Conservation (phyloP, 306 rosid species). For the Casuarina equisetifolia region DNA sequence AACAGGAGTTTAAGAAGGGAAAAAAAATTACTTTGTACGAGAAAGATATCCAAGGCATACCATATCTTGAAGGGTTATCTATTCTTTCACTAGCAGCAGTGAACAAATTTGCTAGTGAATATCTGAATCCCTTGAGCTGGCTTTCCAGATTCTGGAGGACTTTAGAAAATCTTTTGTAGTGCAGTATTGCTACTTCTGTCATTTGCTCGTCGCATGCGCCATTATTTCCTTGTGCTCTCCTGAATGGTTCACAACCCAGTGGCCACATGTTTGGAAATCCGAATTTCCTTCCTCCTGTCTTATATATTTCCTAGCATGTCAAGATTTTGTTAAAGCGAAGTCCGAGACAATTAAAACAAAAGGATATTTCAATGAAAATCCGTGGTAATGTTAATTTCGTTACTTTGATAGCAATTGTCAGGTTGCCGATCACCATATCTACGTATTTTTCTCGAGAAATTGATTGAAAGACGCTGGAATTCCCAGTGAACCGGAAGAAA, state of each 20-base stretch:
- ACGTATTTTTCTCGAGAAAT: slow-evolving; percentile 18
- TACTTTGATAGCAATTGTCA: slow-evolving; percentile 28
- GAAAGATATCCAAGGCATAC: slow-evolving; percentile 18
- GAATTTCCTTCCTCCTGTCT: no score
- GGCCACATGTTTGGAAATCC: no score
- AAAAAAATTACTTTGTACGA: background rate
- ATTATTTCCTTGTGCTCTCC: slow-evolving; percentile 24
- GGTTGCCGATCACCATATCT: slow-evolving; percentile 33
- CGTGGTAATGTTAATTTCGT: background rate
- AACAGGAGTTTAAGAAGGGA: no score
- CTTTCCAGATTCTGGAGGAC: background rate
- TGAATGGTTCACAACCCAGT: background rate
- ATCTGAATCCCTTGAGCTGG: slow-evolving; percentile 23
- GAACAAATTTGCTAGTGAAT: slow-evolving; percentile 34
- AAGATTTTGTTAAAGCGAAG: no score
- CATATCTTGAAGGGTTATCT: background rate
- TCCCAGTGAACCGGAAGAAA: background rate
- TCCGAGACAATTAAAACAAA: slow-evolving; percentile 24
- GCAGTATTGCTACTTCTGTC: slow-evolving; percentile 27
- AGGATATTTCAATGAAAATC: background rate
- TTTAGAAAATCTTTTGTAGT: slow-evolving; percentile 32
- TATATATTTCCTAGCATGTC: no score
- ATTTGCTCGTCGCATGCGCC: slow-evolving; percentile 29
- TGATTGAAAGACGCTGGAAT: background rate
- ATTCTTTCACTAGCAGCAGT: slow-evolving; percentile 1